Evolutionary conservation across 768 basidiomycete species (phyloP).

Genomic region (Suillus luteus): DNA sequence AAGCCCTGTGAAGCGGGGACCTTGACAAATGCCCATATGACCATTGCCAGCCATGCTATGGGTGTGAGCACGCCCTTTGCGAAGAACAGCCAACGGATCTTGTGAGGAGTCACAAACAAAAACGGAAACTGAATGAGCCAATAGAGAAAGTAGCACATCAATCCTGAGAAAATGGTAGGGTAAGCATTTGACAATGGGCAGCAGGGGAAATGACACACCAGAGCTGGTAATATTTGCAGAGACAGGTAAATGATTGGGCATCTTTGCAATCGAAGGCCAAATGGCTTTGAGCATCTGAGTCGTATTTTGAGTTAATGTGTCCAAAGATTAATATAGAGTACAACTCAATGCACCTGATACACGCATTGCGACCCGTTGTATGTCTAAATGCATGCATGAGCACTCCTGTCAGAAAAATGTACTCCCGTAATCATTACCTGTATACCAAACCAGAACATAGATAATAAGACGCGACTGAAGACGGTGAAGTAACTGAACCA

Average conservation of each 20-base stretch:
- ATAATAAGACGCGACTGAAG: conserved; percentile 70
- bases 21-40: conserved; percentile 77
- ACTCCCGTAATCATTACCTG: conserved; percentile 42
- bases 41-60: conserved; percentile 63
- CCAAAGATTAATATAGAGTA: neutral
- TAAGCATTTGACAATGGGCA: neutral
- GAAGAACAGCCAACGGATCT: conserved; percentile 76
- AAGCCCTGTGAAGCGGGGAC: conserved; percentile 65
- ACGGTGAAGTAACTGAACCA: conserved; percentile 90
- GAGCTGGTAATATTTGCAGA: conserved; percentile 64
- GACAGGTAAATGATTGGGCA: conserved; percentile 65
- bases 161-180: conserved; percentile 38
- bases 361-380: conserved; percentile 70
- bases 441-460: conserved; percentile 85
- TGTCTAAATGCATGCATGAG: conserved; percentile 34
- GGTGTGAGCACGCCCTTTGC: conserved; percentile 68
- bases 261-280: conserved; percentile 68
- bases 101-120: conserved; percentile 75
- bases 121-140: conserved; percentile 80
- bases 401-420: neutral
- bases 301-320: neutral
- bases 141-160: conserved; percentile 76
- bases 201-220: conserved; percentile 36
- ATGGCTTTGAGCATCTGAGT: conserved; percentile 73
- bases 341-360: conserved; percentile 48